These are phyloP conservation scores for Spizellomyces sp. DNA, from an alignment of 192 early-diverging fungal species.

Conservation along the genomic window DNA sequence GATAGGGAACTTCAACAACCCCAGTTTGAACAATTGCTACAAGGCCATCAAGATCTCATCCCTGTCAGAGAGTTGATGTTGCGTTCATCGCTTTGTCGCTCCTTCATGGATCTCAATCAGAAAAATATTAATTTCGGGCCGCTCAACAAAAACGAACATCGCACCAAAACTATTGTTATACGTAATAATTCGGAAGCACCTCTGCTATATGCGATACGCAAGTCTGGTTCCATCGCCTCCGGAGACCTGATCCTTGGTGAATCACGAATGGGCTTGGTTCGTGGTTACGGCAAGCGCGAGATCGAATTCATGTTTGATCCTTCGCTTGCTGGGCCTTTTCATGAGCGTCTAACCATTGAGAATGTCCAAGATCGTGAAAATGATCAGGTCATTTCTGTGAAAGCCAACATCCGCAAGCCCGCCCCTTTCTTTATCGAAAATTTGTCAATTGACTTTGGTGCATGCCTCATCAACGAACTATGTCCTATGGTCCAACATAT, in stretches of 20 bases:
- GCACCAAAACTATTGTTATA: conserved; percentile 85
- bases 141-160: conserved; percentile 78
- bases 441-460: conserved; percentile 74
- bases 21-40: conserved; percentile 75
- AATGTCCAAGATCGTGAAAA: conserved; percentile 87
- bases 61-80: conserved; percentile 92
- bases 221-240: conserved; percentile 93
- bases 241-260: conserved; percentile 83
- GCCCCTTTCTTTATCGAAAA: conserved; percentile 84
- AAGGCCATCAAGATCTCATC: conserved; percentile 58
- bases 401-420: conserved; percentile 87
- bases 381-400: conserved; percentile 77
- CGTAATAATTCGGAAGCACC: conserved; percentile 90
- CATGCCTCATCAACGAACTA: conserved; percentile 60
- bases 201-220: conserved; percentile 87
- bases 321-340: conserved; percentile 82
- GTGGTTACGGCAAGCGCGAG: conserved; percentile 88
- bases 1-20: conserved; percentile 79
- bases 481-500: conserved; percentile 61
- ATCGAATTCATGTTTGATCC: conserved; percentile 93
- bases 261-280: conserved; percentile 83
- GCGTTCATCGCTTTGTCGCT: conserved; percentile 77
- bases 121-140: conserved; percentile 96
- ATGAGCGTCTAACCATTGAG: conserved; percentile 83
- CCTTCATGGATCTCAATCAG: conserved; percentile 92